These are phyloP conservation scores for Volvox africanus DNA, from an alignment of 139 green algal species.

Conservation along the genomic window DNA sequence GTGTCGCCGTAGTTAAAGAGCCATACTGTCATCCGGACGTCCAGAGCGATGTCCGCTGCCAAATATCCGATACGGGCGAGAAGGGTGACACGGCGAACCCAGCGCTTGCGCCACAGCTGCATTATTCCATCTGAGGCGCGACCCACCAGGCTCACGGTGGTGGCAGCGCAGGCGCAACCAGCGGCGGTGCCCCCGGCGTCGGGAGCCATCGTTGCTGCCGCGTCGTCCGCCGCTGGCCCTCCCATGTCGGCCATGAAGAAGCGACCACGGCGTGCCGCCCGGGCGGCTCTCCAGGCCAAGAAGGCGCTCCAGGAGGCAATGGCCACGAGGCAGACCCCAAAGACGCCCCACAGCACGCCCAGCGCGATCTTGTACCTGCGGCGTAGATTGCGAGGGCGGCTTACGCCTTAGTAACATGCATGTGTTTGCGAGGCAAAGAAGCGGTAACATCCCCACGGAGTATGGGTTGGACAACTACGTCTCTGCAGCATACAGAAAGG, in stretches of 20 bases:
- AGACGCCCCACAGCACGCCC: constrained; percentile 51
- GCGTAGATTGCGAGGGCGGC: not conserved
- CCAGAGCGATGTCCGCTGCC: constrained; percentile 43
- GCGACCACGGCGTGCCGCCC: not conserved
- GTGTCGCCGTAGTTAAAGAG: constrained; percentile 32
- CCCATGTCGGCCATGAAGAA: not conserved
- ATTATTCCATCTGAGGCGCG: not conserved
- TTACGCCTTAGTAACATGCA: no score
- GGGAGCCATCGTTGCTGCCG: not conserved
- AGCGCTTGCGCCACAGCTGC: constrained; percentile 21
- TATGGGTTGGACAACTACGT: no score
- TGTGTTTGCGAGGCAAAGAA: no score
- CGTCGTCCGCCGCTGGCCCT: not conserved
- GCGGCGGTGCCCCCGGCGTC: not conserved
- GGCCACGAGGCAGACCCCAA: constrained; percentile 24
- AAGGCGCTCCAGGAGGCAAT: constrained; percentile 21
- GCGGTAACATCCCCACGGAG: no score
- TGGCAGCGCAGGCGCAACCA: not conserved
- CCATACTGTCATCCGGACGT: constrained; percentile 50
- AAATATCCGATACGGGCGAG: constrained; percentile 30
- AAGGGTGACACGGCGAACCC: constrained; percentile 35
- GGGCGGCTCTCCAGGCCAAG: not conserved
- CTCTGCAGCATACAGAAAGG: no score
- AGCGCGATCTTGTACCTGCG: constrained; percentile 59
- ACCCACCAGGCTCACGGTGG: not conserved